A percentile compares a stretch with the other conserved stretches of the same genome.
Conservation (phyloP, 106 monocot genomes). For the Dendrobium nobile region DNA sequence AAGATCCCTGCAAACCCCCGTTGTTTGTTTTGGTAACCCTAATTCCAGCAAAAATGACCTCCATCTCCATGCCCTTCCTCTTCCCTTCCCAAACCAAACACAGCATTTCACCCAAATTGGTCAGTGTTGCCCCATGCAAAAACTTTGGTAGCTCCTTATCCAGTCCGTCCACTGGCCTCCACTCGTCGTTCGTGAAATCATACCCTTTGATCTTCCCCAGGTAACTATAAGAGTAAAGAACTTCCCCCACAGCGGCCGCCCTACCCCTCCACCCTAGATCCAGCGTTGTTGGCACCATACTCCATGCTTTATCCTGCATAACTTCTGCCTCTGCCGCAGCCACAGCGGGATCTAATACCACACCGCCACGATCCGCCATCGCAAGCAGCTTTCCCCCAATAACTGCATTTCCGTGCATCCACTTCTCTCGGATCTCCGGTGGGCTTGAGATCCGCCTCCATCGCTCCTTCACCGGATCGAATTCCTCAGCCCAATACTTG, state of each 20-base stretch:
- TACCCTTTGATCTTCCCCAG: slow-evolving; percentile 74
- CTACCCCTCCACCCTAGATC: slow-evolving; percentile 75
- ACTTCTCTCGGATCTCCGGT: slow-evolving; percentile 41
- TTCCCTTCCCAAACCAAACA: slow-evolving; percentile 67
- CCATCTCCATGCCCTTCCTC: slow-evolving; percentile 12
- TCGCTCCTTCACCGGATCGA: slow-evolving; percentile 18
- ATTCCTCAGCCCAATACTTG: slow-evolving; percentile 53
- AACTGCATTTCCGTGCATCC: slow-evolving; percentile 76
- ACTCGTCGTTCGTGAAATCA: slow-evolving; percentile 31
- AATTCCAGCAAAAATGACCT: slow-evolving; percentile 53
- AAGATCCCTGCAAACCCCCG: slow-evolving; percentile 32
- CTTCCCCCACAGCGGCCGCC: slow-evolving; percentile 53
- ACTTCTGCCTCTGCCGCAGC: slow-evolving; percentile 5
- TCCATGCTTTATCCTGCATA: slow-evolving; percentile 30
- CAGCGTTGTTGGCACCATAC: slow-evolving; percentile 32
- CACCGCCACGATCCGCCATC: slow-evolving; percentile 69
- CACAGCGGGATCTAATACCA: slow-evolving; percentile 43
- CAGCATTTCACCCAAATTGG: slow-evolving; percentile 44
- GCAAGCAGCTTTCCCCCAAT: slow-evolving; percentile 62
- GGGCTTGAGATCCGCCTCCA: slow-evolving; percentile 60
- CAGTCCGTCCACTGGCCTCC: slow-evolving; percentile 58
- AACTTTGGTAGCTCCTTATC: slow-evolving; percentile 56
- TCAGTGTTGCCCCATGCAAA: slow-evolving; percentile 49
- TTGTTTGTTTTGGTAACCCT: slow-evolving; percentile 13
- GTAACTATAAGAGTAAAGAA: slow-evolving; percentile 70